Evolutionary conservation across 208 protist species (phyloP).

Genomic region (Leishmania gerbilli): DNA sequence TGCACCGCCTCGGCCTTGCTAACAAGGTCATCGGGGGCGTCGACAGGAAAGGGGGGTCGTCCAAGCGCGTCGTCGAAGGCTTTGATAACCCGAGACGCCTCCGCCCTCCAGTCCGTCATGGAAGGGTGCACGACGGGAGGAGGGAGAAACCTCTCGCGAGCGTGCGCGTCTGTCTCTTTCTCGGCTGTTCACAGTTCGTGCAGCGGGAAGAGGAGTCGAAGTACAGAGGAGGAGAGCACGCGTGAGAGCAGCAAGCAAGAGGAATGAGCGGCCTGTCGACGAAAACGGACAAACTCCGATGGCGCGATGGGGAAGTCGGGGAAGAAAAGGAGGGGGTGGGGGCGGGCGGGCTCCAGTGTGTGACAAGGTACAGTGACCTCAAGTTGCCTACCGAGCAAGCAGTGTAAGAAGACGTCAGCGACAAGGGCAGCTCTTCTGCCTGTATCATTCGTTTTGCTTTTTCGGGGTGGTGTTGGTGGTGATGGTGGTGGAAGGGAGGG

Average conservation of each 20-base stretch:
- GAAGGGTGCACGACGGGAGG: background rate
- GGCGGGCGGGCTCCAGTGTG: background rate
- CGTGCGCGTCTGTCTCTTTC: background rate
- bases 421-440: background rate
- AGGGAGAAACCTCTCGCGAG: no score
- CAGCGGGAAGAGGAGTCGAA: background rate
- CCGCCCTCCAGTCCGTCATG: slow-evolving; percentile 21
- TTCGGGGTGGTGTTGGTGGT: background rate
- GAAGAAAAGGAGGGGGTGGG: no score
- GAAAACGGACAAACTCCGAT: background rate
- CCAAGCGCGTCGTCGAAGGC: slow-evolving; percentile 58
- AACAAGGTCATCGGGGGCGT: slow-evolving; percentile 15
- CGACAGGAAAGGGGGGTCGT: slow-evolving; percentile 65
- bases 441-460: background rate
- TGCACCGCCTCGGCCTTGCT: slow-evolving; percentile 32
- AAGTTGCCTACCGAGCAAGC: no score
- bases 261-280: background rate
- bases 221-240: background rate
- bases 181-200: background rate
- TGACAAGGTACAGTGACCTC: background rate
- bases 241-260: slow-evolving; percentile 10
- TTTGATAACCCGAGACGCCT: slow-evolving; percentile 18
- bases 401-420: background rate
- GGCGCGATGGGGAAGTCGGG: background rate
- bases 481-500: no score